A percentile compares a stretch with the other conserved stretches of the same genome.
These are phyloP conservation scores for Exophiala sp. DNA, from an alignment of 2,329 filamentous ascomycete genomes.

Conservation along the genomic window DNA sequence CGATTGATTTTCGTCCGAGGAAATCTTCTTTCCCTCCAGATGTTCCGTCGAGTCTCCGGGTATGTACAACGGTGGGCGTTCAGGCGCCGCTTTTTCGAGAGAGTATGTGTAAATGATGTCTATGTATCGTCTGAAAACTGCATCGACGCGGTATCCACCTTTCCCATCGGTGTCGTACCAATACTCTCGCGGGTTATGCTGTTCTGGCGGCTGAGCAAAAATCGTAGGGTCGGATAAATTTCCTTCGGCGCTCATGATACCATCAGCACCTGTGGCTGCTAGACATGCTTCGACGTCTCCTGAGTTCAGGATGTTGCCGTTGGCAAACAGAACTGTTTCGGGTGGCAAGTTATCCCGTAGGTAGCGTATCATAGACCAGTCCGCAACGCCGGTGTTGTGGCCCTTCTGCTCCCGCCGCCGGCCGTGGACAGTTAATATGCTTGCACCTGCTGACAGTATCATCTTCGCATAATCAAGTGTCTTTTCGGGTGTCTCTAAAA, in stretches of 20 bases:
- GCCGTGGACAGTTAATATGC: constrained; percentile 90
- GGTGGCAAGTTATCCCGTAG: constrained; percentile 76
- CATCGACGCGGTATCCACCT: constrained; percentile 85
- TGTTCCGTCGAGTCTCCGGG: constrained; percentile 46
- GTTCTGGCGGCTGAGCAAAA: constrained; percentile 68
- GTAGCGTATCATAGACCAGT: constrained; percentile 83
- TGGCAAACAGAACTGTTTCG: constrained; percentile 93
- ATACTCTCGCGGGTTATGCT: constrained; percentile 71
- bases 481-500: constrained; percentile 80
- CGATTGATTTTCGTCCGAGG: constrained; percentile 19
- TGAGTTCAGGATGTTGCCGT: constrained; percentile 84
- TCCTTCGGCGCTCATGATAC: constrained; percentile 92
- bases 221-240: constrained; percentile 89
- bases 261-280: constrained; percentile 80
- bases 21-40: background rate
- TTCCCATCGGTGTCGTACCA: constrained; percentile 73
- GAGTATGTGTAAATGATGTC: constrained; percentile 83
- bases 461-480: constrained; percentile 87
- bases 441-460: constrained; percentile 82
- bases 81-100: constrained; percentile 62
- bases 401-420: constrained; percentile 88
- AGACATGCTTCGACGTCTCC: constrained; percentile 76
- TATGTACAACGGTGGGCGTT: constrained; percentile 69
- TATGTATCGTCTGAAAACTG: constrained; percentile 80
- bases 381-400: constrained; percentile 86